Conservation (phyloP, 208 protist genomes). For the Trypanosoma brucei region DNA sequence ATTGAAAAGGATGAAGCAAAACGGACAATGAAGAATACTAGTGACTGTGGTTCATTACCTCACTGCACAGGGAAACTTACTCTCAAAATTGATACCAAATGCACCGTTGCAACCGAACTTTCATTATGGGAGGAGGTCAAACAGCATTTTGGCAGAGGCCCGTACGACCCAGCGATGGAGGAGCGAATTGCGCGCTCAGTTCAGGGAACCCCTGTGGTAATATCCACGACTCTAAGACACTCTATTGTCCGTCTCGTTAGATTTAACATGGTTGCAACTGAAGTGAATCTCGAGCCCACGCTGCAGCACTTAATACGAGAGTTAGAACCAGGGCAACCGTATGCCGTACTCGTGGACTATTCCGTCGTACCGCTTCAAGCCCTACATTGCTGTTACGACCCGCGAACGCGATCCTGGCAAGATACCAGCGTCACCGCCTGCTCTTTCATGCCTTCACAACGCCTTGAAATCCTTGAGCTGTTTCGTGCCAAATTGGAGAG, state of each 20-base stretch:
- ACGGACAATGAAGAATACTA: not conserved
- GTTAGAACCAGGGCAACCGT: conserved; percentile 71
- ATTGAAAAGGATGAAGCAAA: too few relatives aligned
- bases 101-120: conserved; percentile 75
- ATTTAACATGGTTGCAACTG: conserved; percentile 33
- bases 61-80: conserved; percentile 32
- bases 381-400: conserved; percentile 87
- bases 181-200: conserved; percentile 61
- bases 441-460: conserved; percentile 66
- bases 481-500: conserved; percentile 33
- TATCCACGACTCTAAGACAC: conserved; percentile 68
- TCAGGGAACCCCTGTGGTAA: conserved; percentile 64
- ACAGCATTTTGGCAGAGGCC: conserved; percentile 77
- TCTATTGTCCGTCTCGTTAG: conserved; percentile 52
- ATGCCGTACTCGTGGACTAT: conserved; percentile 59
- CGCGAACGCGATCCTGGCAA: conserved; percentile 67
- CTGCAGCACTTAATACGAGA: conserved; percentile 33
- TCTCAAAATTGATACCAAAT: conserved; percentile 83
- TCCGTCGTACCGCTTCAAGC: conserved; percentile 70
- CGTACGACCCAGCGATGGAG: conserved; percentile 61
- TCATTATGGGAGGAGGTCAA: conserved; percentile 83
- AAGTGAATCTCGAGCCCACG: conserved; percentile 24
- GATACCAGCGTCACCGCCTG: conserved; percentile 48
- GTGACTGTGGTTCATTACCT: not conserved
- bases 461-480: conserved; percentile 39